A percentile compares a stretch with the other conserved stretches of the same genome.
These are phyloP conservation scores for Ganoderma sinense DNA, from an alignment of 1,284 basidiomycete genomes.

Conservation along the genomic window DNA sequence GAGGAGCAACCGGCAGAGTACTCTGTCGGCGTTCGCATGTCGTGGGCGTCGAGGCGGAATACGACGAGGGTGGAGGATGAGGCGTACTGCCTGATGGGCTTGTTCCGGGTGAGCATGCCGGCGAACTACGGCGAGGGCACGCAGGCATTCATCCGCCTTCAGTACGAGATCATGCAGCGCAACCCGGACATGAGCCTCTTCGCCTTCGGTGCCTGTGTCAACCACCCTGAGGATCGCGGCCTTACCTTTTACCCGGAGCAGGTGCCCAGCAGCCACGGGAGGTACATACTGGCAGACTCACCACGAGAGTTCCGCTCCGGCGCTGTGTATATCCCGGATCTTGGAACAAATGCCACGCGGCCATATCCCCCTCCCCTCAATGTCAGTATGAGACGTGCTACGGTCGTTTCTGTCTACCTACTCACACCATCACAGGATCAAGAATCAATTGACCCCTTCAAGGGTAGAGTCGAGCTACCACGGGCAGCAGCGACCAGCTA, in stretches of 20 bases:
- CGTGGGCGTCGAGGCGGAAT: constrained; percentile 6
- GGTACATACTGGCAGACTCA: background rate
- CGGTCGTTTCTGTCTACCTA: background rate
- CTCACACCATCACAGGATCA: background rate
- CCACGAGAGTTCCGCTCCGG: background rate
- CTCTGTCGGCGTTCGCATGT: constrained; percentile 5
- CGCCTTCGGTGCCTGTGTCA: background rate
- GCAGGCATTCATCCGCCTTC: constrained; percentile 8
- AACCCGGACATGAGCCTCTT: constrained; percentile 7
- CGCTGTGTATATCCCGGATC: background rate
- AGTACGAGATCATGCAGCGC: constrained; percentile 13
- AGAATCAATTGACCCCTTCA: background rate
- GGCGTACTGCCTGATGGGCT: too few species aligned
- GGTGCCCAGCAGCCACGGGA: background rate
- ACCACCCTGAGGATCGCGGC: background rate
- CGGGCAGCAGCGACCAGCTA: background rate
- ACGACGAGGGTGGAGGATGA: constrained; percentile 15
- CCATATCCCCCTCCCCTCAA: background rate
- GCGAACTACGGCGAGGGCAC: constrained; percentile 15
- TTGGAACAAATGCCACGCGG: background rate
- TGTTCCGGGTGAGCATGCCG: constrained; percentile 12
- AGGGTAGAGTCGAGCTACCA: background rate
- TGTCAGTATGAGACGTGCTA: background rate
- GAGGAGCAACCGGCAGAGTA: background rate
- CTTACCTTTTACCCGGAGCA: background rate